A percentile compares a stretch with the other conserved stretches of the same genome.
Conservation (phyloP, 108 stramenopile genomes). For the Pelagomonas calceolata region DNA sequence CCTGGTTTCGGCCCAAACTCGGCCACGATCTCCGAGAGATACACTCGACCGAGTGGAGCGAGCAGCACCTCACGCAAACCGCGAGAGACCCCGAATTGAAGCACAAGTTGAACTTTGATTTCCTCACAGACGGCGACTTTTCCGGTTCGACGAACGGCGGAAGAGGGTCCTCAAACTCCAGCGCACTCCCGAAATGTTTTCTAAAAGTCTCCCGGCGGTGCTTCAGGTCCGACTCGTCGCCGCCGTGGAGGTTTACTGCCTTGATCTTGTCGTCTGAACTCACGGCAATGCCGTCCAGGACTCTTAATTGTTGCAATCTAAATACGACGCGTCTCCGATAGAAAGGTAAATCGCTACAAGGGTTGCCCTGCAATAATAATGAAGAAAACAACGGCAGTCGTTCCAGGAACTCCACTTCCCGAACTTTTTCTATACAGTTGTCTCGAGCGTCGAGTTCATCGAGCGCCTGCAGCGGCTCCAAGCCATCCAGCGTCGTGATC, state of each 20-base stretch:
- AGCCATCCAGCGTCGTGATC: background rate
- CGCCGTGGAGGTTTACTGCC: background rate
- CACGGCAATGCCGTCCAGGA: background rate
- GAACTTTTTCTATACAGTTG: background rate
- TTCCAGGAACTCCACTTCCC: background rate
- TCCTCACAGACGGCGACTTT: no score
- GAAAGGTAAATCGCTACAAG: background rate
- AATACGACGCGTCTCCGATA: background rate
- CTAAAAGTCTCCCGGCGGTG: background rate
- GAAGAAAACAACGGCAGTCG: background rate
- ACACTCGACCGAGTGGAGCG: no score
- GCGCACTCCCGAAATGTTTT: background rate
- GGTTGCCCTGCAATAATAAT: background rate
- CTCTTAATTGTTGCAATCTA: background rate
- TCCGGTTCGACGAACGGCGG: background rate
- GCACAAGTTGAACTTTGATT: no score
- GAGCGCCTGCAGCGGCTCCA: background rate
- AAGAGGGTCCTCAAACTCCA: background rate
- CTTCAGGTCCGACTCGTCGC: background rate
- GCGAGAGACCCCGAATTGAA: no score
- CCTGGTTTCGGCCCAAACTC: no score
- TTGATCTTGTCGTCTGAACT: background rate
- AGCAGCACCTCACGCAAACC: no score
- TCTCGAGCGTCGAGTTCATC: background rate
- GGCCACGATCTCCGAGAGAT: no score